phyloP scores from a whole-genome alignment of 2,329 filamentous ascomycete species.

The Penicillium sp. region DNA sequence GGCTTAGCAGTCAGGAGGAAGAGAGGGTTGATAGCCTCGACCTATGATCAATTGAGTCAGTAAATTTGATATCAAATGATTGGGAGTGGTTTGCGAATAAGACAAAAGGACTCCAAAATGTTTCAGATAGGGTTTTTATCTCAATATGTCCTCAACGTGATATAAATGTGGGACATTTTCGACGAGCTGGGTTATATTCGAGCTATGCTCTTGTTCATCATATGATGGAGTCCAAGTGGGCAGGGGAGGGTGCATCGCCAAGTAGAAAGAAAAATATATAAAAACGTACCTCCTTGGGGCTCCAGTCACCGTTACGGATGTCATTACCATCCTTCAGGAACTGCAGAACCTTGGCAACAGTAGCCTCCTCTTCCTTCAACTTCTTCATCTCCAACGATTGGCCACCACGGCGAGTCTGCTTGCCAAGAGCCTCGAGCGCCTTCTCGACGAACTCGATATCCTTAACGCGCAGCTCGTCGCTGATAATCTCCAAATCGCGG shows the following conservation, averaged over 20 bases:
- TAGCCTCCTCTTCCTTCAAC: conserved; percentile 89
- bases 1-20: conserved; percentile 95
- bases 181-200: conserved; percentile 99
- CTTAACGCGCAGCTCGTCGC: conserved; percentile 93
- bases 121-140: conserved; percentile 75
- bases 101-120: conserved; percentile 38
- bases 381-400: conserved; percentile 98
- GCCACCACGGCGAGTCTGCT: conserved; percentile 91
- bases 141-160: conserved; percentile 78
- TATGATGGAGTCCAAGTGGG: conserved; percentile 38
- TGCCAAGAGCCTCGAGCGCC: conserved; percentile 84
- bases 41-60: conserved; percentile 53
- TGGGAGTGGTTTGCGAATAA: conserved; percentile 14
- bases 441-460: conserved; percentile 99
- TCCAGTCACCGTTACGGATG: conserved; percentile 86
- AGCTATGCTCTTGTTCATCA: conserved; percentile 99
- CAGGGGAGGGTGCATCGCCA: conserved; percentile 9
- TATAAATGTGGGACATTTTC: conserved; percentile 70
- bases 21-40: conserved; percentile 96
- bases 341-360: conserved; percentile 82
- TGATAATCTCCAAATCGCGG: conserved; percentile 93
- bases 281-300: conserved; percentile 80
- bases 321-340: conserved; percentile 88
- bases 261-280: conserved; percentile 17
- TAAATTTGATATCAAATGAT: conserved; percentile 19